Base-by-base conservation (phyloP, 202 grass and related monocot species). In the Setaria italica region DNA sequence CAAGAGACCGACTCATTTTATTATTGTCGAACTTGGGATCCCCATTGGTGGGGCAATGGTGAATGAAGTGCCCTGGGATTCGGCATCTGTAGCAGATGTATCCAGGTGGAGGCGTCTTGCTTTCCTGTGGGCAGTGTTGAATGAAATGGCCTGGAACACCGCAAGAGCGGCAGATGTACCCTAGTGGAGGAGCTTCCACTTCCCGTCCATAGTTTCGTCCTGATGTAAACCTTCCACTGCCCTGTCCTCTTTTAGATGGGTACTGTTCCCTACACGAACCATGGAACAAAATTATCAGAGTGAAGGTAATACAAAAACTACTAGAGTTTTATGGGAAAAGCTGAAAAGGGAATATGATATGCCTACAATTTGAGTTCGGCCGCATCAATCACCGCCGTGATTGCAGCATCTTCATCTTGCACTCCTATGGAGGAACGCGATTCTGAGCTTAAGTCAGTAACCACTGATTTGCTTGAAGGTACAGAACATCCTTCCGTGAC, bases 361-460 rank as follows among this genome's bases (percentile, higher is more conserved):
- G 51, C 62, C 37, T 72, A 80, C 88, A 74, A 90, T 77, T 90
- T 84, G 57, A 95, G 63, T 75, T 89, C 88, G 80, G 88, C 84
- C 19, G 88, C 89, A 72, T 95, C 72, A 85, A 95, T 84, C 73
- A 95, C 77, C 39, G 85, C 86, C 68, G 64, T 30, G 7, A 95
- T 95, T 35, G 84, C 87, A 54, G 79, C 82, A 79, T 95, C 88
- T 82, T 90, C 90, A 56, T 95, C 93, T 55, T 71, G 81, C 62
- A 90, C 35, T 84, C 84, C 89, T 43, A 81, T 63, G 16, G 76
- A 87, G 11, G 76, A 84, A 84, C 77, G 45, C 4, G 89, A 90
- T 74, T 87, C 87, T 48, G 76, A 81, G 20, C n/a, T 62, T n/a
- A 71, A 85, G 47, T 87, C 89, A 51, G 81, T 91, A 81, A 90